Conservation (phyloP, 768 basidiomycete species). For the Lentinula guzmanii region DNA sequence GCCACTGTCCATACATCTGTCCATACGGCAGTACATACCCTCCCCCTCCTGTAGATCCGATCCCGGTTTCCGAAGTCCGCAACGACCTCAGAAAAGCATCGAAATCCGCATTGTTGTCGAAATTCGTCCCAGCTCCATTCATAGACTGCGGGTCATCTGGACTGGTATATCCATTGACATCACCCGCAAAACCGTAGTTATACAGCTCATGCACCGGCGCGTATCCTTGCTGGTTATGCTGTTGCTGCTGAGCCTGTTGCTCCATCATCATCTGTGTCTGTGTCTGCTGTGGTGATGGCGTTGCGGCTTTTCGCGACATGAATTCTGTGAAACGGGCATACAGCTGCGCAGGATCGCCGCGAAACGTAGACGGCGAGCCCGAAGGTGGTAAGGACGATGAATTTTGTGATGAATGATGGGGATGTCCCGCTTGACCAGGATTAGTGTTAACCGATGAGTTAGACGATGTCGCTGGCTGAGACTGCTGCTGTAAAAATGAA, state of each 20-base stretch:
- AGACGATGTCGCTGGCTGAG: not conserved
- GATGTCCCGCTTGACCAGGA: not conserved
- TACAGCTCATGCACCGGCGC: not conserved
- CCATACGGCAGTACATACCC: conserved; percentile 1
- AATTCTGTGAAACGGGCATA: conserved; percentile 3
- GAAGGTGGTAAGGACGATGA: not conserved
- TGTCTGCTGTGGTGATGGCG: not conserved
- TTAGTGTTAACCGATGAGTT: not conserved
- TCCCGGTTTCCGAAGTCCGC: not conserved
- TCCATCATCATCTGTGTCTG: not conserved
- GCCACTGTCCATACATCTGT: conserved; percentile 2
- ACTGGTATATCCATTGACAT: not conserved
- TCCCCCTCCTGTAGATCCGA: not conserved
- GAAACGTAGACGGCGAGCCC: not conserved
- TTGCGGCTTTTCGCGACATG: not conserved
- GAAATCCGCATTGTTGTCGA: not conserved
- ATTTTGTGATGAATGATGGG: not conserved
- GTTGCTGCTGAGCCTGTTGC: not conserved
- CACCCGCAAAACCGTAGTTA: not conserved
- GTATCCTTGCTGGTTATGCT: not conserved
- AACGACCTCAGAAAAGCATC: not conserved
- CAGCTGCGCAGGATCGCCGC: not conserved
- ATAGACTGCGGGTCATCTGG: not conserved
- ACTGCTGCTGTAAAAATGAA: not conserved
- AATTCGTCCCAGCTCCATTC: not conserved